Percentiles rank a stretch among this genome's conserved stretches.
phyloP scores from a whole-genome alignment of 257 asterid species.

The Handroanthus guayacan region DNA sequence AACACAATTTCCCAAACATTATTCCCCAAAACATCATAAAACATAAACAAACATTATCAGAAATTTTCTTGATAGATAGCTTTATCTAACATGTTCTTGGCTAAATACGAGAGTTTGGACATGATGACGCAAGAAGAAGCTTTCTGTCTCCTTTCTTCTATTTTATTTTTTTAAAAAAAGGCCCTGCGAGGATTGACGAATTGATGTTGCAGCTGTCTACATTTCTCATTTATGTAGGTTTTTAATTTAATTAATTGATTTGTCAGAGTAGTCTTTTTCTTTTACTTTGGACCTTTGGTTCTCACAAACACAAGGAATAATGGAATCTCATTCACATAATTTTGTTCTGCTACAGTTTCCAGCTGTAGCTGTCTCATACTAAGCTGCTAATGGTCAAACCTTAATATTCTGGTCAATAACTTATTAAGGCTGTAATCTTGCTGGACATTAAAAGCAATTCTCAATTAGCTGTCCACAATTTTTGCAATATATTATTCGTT shows the following conservation, averaged over 20 bases:
- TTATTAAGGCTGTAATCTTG: conserved; percentile 30
- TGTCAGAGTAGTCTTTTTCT: conserved; percentile 61
- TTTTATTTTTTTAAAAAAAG: too few relatives aligned
- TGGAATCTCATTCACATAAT: conserved; percentile 57
- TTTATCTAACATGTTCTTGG: too few relatives aligned
- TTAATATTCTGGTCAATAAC: conserved; percentile 28
- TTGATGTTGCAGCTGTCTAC: background rate
- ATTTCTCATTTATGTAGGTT: background rate
- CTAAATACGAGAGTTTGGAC: too few relatives aligned
- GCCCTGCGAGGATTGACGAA: background rate
- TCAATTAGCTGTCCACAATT: conserved; percentile 22
- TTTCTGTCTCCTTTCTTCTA: too few relatives aligned
- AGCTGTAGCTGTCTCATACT: conserved; percentile 48
- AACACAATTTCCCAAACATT: too few relatives aligned
- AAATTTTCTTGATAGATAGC: too few relatives aligned
- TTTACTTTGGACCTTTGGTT: conserved; percentile 35
- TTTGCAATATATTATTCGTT: background rate
- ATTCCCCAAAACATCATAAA: too few relatives aligned
- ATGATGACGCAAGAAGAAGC: too few relatives aligned
- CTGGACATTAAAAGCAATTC: conserved; percentile 25
- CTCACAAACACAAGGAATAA: conserved; percentile 47
- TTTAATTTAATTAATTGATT: conserved; percentile 15
- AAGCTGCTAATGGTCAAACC: conserved; percentile 24
- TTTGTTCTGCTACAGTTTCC: conserved; percentile 65
- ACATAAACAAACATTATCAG: too few relatives aligned